phyloP scores from a whole-genome alignment of 148 eudicot genomes.

The Fagopyrum esculentum region DNA sequence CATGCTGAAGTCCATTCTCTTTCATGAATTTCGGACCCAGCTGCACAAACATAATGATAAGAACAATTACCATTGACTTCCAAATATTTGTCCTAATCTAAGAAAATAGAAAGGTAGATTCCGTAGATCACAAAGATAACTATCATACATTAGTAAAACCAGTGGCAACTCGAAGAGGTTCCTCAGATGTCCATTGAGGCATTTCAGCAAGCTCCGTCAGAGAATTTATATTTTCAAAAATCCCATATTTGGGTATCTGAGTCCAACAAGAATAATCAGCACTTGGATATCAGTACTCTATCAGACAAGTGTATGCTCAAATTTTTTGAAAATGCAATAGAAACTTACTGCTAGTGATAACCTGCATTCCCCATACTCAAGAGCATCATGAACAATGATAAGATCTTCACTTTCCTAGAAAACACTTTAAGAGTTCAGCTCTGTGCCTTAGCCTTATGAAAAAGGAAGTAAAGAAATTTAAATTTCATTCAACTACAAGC shows the following conservation, averaged over 20 bases:
- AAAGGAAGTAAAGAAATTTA: neutral
- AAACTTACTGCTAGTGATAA: slow-evolving; percentile 82
- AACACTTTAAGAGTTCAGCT: slow-evolving; percentile 1
- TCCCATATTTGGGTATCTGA: slow-evolving; percentile 93
- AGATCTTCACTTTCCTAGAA: slow-evolving; percentile 86
- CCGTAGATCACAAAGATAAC: slow-evolving; percentile 4
- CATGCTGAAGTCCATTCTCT: slow-evolving; percentile 78
- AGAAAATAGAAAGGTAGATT: slow-evolving; percentile 5
- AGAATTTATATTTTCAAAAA: slow-evolving; percentile 86
- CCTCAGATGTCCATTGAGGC: slow-evolving; percentile 96
- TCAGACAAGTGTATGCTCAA: neutral
- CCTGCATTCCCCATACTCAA: slow-evolving; percentile 80
- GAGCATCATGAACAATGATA: slow-evolving; percentile 75
- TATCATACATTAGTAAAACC: slow-evolving; percentile 82
- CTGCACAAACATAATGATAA: slow-evolving; percentile 29
- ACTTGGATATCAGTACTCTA: neutral
- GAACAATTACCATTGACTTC: neutral
- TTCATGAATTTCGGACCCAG: slow-evolving; percentile 82
- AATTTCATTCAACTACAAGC: too few relatives aligned
- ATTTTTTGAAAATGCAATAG: neutral
- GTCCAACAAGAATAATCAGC: slow-evolving; percentile 12
- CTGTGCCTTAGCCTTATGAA: neutral
- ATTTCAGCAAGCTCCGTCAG: slow-evolving; percentile 79
- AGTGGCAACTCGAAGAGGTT: slow-evolving; percentile 86
- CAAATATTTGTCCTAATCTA: neutral